Evolutionary conservation across 2,329 filamentous ascomycete species (phyloP).

Genomic region (Sporothrix humicola): DNA sequence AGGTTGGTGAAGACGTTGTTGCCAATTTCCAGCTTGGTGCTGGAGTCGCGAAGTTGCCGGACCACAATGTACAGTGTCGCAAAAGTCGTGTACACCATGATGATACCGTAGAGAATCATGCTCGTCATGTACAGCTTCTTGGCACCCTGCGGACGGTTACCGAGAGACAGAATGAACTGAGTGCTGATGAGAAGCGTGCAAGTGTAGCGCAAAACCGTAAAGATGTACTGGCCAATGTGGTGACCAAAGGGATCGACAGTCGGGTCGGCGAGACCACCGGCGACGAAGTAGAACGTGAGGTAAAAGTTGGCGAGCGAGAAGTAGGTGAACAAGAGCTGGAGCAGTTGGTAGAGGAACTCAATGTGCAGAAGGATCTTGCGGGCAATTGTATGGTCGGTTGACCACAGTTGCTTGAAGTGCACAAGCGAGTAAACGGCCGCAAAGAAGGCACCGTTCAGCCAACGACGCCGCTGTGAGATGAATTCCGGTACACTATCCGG

Average conservation of each 20-base stretch:
- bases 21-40: slow-evolving; percentile 58
- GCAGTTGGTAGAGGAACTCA: slow-evolving; percentile 93
- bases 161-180: slow-evolving; percentile 95
- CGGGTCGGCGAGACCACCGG: slow-evolving; percentile 81
- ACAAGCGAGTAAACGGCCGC: slow-evolving; percentile 96
- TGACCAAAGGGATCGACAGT: slow-evolving; percentile 90
- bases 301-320: slow-evolving; percentile 99
- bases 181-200: slow-evolving; percentile 87
- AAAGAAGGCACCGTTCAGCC: slow-evolving; percentile 99
- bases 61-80: slow-evolving; percentile 87
- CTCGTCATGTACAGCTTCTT: slow-evolving; percentile 86
- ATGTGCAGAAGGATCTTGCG: slow-evolving; percentile 92
- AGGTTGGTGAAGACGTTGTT: slow-evolving; percentile 95
- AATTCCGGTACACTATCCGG: slow-evolving; percentile 97
- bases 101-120: slow-evolving; percentile 88
- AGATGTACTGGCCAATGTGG: slow-evolving; percentile 81
- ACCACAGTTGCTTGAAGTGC: slow-evolving; percentile 92
- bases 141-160: slow-evolving; percentile 93
- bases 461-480: slow-evolving; percentile 92
- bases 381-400: slow-evolving; percentile 85
- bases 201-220: slow-evolving; percentile 81
- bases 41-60: slow-evolving; percentile 68
- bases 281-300: slow-evolving; percentile 97
- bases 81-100: slow-evolving; percentile 96
- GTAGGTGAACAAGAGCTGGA: slow-evolving; percentile 93